phyloP scores from a whole-genome alignment of 257 asterid species.

The Solanum arcanum region DNA sequence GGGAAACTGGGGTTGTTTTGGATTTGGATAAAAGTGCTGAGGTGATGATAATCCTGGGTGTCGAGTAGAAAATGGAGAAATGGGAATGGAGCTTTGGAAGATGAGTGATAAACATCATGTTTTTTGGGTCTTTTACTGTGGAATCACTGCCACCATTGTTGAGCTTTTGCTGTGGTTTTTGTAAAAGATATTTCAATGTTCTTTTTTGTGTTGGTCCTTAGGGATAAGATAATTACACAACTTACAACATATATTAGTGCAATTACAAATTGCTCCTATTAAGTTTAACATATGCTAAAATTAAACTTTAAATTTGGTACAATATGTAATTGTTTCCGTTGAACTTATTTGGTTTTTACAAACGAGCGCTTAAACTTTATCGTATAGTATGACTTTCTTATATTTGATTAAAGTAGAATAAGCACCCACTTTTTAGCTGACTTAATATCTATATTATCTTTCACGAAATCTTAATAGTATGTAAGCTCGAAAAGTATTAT shows the following conservation, averaged over 20 bases:
- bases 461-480: no score
- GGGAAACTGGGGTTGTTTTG: conserved; percentile 2
- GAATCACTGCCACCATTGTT: not conserved
- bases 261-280: not conserved
- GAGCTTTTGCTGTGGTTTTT: not conserved
- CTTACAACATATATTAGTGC: not conserved
- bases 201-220: not conserved
- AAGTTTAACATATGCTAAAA: not conserved
- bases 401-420: not conserved
- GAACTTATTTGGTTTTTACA: no score
- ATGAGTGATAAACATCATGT: conserved; percentile 16
- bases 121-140: not conserved
- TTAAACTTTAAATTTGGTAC: not conserved
- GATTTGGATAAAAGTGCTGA: conserved; percentile 4
- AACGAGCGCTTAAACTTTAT: not conserved
- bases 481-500: no score
- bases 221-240: not conserved
- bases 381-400: not conserved
- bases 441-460: no score
- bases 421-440: no score
- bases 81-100: conserved; percentile 16
- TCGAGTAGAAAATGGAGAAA: not conserved
- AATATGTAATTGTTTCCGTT: no score
- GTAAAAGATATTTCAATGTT: not conserved
- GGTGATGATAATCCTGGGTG: conserved; percentile 4